Conservation (phyloP, 176 grass and related monocot species). For the Hsuehochloa calcarea region DNA sequence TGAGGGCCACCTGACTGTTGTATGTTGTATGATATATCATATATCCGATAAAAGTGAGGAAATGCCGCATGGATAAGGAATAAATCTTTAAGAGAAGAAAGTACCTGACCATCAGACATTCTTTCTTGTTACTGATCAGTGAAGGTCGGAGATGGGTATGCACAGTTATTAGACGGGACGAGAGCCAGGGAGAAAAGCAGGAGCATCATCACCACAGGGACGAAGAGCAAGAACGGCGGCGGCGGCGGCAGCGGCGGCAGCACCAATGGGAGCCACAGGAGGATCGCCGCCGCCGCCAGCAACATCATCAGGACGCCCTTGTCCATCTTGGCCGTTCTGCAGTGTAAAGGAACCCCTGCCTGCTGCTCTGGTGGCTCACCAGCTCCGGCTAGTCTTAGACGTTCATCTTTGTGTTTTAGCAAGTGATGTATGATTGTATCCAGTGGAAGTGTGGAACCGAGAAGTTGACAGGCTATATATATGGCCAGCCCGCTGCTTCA, state of each 20-base stretch:
- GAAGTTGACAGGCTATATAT: not conserved
- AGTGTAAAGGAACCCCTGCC: not conserved
- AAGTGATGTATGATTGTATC: slow-evolving; percentile 1
- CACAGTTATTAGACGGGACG: slow-evolving; percentile 21
- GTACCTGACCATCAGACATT: slow-evolving; percentile 4
- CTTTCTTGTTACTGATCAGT: slow-evolving; percentile 19
- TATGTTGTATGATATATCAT: slow-evolving; percentile 24
- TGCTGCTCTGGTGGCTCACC: not conserved
- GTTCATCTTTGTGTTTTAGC: slow-evolving; percentile 12
- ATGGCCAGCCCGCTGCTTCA: not conserved
- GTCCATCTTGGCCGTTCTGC: slow-evolving; percentile 11
- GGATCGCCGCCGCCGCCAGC: slow-evolving; percentile 21
- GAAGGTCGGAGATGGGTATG: slow-evolving; percentile 28
- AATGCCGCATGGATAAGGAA: slow-evolving; percentile 19
- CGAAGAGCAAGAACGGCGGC: slow-evolving; percentile 60
- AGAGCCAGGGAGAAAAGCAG: slow-evolving; percentile 56
- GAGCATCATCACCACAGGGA: slow-evolving; percentile 65
- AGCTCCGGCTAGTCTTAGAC: not conserved
- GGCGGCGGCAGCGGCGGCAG: slow-evolving; percentile 65
- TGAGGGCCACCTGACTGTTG: slow-evolving; percentile 11
- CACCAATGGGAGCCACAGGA: slow-evolving; percentile 66
- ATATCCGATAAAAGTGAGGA: slow-evolving; percentile 37
- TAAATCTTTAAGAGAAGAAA: slow-evolving; percentile 27
- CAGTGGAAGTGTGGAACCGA: not conserved
- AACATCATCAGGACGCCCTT: slow-evolving; percentile 20